Evolutionary conservation across 768 basidiomycete genomes (phyloP), one percentile per base, ranked within the genome.

Genomic region (Leccinum rimulosum): DNA sequence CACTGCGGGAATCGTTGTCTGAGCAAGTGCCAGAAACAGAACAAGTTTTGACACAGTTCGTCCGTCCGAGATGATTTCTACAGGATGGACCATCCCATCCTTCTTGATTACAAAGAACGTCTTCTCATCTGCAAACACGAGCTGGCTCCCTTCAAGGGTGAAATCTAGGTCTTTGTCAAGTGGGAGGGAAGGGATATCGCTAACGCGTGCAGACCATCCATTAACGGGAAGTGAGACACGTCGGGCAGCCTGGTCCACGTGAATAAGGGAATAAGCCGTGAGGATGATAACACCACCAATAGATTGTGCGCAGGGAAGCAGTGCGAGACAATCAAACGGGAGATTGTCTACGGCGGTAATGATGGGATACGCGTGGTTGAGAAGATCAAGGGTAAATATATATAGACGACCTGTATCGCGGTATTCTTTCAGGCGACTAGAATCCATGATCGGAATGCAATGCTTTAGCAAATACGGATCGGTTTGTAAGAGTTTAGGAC

Each of bases 171-270:
- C 79, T 28, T 78, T 73, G n/a, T 76, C 65, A 2, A 75, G 68
- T 9, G 74, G 60, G n/a, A 82, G 68, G 4, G 80, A 79, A 3
- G 82, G 73, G n/a, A 92, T 71, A 57, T 91, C 88, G 62, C 87
- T 91, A 43, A 88, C 80, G 35, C 92, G 83, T 15, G 79, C 65
- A 54, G 86, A 82, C 96, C 96, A 98, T 36, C 90, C 93, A 69
- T 93, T 98, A 11, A 92, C 79, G 1, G 91, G 84, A 2, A 92
- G 77, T 3, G 79, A 83, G 25, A 91, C 82, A 6, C 86, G 81
- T 50, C 89, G 84, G 6, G 90, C 86, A 2, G 90, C 81, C 70
- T 95, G 94, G 72, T 97, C 95, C 67, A 98, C 82, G 69, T 97
- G 91, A 33, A 98, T 82, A 61, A 98, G 74, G 0, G 89, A 82